A percentile compares a stretch with the other conserved stretches of the same genome.
These are phyloP conservation scores for Pisolithus tinctorius DNA, from an alignment of 768 basidiomycete genomes.

Conservation along the genomic window DNA sequence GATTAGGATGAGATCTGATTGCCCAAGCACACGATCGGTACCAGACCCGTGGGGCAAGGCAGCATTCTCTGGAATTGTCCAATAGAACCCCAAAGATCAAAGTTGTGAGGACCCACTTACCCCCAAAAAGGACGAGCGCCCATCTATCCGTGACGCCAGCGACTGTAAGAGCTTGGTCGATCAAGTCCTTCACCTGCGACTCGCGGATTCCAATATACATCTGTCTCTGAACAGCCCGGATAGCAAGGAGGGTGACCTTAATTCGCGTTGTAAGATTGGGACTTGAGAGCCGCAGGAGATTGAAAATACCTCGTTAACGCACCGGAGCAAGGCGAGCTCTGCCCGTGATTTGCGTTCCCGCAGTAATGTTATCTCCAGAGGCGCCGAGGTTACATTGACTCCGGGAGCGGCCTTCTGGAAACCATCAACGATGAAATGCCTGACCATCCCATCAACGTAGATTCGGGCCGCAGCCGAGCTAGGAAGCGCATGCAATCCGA, in stretches of 20 bases:
- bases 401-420: constrained; percentile 40
- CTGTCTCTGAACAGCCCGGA: constrained; percentile 53
- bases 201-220: constrained; percentile 72
- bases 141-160: constrained; percentile 55
- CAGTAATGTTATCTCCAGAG: constrained; percentile 47
- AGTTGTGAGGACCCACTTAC: constrained; percentile 31
- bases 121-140: constrained; percentile 72
- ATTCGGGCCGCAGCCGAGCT: constrained; percentile 30
- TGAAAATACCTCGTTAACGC: constrained; percentile 65
- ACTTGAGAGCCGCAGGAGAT: background rate
- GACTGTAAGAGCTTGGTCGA: constrained; percentile 45
- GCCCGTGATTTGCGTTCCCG: constrained; percentile 68
- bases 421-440: constrained; percentile 62
- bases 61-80: constrained; percentile 57
- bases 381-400: constrained; percentile 41
- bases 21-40: constrained; percentile 52
- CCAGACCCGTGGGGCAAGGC: constrained; percentile 82
- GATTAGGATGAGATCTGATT: constrained; percentile 63
- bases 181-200: constrained; percentile 57
- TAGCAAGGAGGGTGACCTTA: constrained; percentile 73
- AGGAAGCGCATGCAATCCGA: constrained; percentile 32
- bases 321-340: constrained; percentile 67
- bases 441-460: constrained; percentile 53
- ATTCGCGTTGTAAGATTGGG: background rate
- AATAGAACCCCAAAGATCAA: constrained; percentile 1